Base-by-base conservation (phyloP, 371 early-diverging fungal genomes). In the Syncephalis fuscata region DNA sequence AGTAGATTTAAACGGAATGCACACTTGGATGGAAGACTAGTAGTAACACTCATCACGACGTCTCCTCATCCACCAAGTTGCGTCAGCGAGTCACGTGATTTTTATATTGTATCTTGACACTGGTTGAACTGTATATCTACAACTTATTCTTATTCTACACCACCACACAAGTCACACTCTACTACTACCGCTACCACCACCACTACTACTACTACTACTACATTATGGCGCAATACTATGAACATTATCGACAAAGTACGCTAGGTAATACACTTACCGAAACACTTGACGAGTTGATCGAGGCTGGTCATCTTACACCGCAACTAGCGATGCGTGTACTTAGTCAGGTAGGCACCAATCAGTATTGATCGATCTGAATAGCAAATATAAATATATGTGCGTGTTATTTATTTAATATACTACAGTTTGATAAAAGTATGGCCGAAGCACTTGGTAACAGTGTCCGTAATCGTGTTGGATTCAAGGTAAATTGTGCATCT, bases 311-410 rank as follows among this genome's bases (percentile, higher is more conserved):
- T 49, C 82, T 97, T 48, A 87, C 85, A 52, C 92, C 97, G 32
- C 89, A 92, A 55, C 61, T 88, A 25, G 93, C 97, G n/a, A 90
- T 91, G 80, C 76, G 81, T 44, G 85, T 94, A 17, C 70, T 96
- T 19, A 61, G 67, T 27, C 91, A 88, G 59, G 83, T 85, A 68
- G 57, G 67, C 48, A 63, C 61, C 22, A 14, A 0, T 45, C 11
- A 22, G 32, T 4, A 32, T 4, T 7, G 32, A 32, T 7, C 7
- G 11, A 32, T 7, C 7, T 7, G 32, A 32, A 32, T 7, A 11
- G 11, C 23, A 20, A 20, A 4, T 4, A 37, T 32, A 4, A 9
- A 3, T 40, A 22, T 19, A 40, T 39, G 32, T 46, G 25, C 19
- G 1, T 14, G 21, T 32, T 11, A 42, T 44, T 23, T n/a, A 38